Conservation (phyloP, 345 rosid species). For the Mangifera indica region DNA sequence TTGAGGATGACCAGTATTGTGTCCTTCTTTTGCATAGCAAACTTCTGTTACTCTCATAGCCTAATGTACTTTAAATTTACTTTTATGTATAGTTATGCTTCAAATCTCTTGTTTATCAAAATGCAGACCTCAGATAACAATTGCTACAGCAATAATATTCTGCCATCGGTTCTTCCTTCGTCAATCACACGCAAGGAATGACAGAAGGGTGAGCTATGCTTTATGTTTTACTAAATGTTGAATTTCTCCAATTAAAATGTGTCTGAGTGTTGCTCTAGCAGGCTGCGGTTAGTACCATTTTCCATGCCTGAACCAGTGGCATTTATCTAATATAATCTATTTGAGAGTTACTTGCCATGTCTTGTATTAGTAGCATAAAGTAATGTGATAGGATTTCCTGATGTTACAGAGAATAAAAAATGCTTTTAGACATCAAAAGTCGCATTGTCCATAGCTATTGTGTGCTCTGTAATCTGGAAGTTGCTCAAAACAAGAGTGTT, state of each 20-base stretch:
- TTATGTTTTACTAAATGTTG: slow-evolving; percentile 1
- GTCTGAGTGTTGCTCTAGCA: background rate
- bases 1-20: background rate
- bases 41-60: background rate
- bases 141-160: slow-evolving; percentile 68
- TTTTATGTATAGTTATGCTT: background rate
- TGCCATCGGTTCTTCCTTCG: slow-evolving; percentile 62
- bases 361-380: background rate
- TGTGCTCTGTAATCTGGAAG: background rate
- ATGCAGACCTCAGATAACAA: slow-evolving; percentile 66
- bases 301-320: background rate
- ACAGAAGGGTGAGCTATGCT: slow-evolving; percentile 47
- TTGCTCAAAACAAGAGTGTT: background rate
- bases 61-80: background rate
- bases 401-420: background rate
- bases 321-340: background rate
- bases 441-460: background rate
- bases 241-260: background rate
- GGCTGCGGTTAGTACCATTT: background rate
- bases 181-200: slow-evolving; percentile 62
- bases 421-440: background rate
- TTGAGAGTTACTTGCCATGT: background rate
- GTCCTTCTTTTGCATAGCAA: slow-evolving; percentile 2
- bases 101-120: background rate
- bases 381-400: background rate